Evolutionary conservation across 306 rosid genomes (phyloP), one percentile per base, ranked within the genome.

Genomic region (Acacia acuminata): DNA sequence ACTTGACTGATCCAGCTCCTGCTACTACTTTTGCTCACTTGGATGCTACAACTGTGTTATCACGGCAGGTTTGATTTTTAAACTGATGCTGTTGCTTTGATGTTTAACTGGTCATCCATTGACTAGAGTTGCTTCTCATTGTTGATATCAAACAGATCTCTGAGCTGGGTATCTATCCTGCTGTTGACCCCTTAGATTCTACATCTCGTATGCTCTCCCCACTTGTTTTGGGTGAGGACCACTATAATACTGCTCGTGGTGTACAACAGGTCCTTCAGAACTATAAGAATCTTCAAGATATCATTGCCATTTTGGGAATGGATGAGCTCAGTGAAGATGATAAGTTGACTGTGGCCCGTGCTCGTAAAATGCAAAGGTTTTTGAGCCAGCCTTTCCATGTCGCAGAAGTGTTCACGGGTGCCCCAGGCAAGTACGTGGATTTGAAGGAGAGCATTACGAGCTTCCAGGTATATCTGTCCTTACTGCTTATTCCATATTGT

Each of bases 361-460:
- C 99, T 44, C 98, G 99, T 71, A 96, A 96, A 76, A 96, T 96
- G 77, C 70, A 43, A 75, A 72, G 87, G 77, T 96, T 96, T 92
- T 77, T 96, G 81, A 96, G 99, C 74, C 99, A 96, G 90, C 99
- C 99, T 67, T 96, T 96, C 99, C 99, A 96, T 75, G 99, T 96
- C 16, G 99, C 99, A n/a, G 99, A 96, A 85, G 99, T 96, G n/a
- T 96, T 96, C 91, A 96, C 99, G 13, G 99, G 99, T 81, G 99
- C 99, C 63, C 96, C 99, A 15, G 99, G 99, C 47, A 96, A 96
- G 83, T 96, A 96, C 5, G 99, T 96, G 45, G 99, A 96, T 20
- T 90, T 96, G 90, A 94, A 94, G 80, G 99, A 96, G 90, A 91
- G 91, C 86, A 81, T 94, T 17, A 48, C 2, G 80, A 94, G 98